phyloP scores from a whole-genome alignment of 768 basidiomycete species.

The Mycena maculata region DNA sequence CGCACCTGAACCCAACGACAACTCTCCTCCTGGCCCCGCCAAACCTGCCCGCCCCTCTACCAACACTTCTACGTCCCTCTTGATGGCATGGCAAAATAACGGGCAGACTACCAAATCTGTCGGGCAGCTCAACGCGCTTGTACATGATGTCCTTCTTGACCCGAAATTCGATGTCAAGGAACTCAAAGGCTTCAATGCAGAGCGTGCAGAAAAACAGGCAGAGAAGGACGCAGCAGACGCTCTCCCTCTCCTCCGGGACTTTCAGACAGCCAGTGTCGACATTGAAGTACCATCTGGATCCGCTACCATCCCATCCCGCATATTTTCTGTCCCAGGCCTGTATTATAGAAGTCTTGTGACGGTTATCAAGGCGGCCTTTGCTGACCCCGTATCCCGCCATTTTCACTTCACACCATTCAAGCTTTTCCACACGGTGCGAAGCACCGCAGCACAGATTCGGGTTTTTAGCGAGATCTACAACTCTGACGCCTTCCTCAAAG shows the following conservation, averaged over 20 bases:
- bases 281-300: no score
- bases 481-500: constrained; percentile 33
- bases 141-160: constrained; percentile 22
- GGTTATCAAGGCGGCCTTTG: constrained; percentile 39
- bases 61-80: background rate
- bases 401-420: constrained; percentile 39
- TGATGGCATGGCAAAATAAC: constrained; percentile 26
- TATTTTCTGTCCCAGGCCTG: constrained; percentile 37
- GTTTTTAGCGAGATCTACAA: constrained; percentile 37
- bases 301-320: no score
- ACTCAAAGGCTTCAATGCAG: background rate
- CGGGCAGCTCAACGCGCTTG: constrained; percentile 26
- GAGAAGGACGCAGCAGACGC: no score
- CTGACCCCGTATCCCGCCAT: constrained; percentile 27
- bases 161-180: constrained; percentile 6
- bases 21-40: background rate
- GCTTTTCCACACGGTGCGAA: no score
- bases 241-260: no score
- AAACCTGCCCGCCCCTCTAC: background rate
- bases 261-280: no score
- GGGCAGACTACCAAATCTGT: constrained; percentile 29
- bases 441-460: no score
- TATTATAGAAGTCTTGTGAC: constrained; percentile 37
- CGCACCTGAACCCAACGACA: no score
- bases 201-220: no score